These are phyloP conservation scores for Friedmanniomyces simplex DNA, from an alignment of 495 filamentous ascomycete species.

Conservation along the genomic window DNA sequence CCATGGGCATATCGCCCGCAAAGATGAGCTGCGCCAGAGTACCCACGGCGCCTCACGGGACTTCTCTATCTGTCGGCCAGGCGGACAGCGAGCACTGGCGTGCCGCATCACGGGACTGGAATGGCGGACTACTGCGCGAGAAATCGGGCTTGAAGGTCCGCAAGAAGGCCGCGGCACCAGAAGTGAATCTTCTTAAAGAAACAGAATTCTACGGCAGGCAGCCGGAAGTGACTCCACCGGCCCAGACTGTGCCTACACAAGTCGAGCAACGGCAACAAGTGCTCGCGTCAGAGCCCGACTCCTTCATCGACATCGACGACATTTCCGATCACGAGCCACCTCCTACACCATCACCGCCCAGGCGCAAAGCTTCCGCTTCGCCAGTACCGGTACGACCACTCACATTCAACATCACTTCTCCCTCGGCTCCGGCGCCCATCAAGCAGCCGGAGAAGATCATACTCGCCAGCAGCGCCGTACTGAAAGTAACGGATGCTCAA, in stretches of 20 bases:
- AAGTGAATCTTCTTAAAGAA: background rate
- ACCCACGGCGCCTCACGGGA: slow-evolving; percentile 20
- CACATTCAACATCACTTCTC: background rate
- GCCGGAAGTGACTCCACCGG: background rate
- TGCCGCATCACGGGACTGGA: slow-evolving; percentile 18
- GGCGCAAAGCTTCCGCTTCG: slow-evolving; percentile 19
- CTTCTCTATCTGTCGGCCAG: slow-evolving; percentile 10
- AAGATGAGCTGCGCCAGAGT: slow-evolving; percentile 16
- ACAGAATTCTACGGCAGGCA: background rate
- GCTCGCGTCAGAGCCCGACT: background rate
- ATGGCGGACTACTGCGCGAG: slow-evolving; percentile 10
- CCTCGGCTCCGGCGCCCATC: background rate
- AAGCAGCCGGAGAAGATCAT: background rate
- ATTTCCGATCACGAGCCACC: slow-evolving; percentile 30
- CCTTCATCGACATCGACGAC: slow-evolving; percentile 28
- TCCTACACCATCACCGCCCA: slow-evolving; percentile 26
- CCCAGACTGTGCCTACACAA: background rate
- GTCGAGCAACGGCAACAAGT: background rate
- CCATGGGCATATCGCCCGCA: background rate
- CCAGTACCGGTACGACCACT: slow-evolving; percentile 11
- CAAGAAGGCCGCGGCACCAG: background rate
- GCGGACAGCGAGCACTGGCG: slow-evolving; percentile 21
- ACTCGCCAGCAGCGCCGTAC: background rate
- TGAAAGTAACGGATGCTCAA: slow-evolving; percentile 6
- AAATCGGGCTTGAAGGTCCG: background rate